A percentile compares a stretch with the other conserved stretches of the same genome.
Conservation (phyloP, 257 asterid genomes). For the Penstemon barbatus region DNA sequence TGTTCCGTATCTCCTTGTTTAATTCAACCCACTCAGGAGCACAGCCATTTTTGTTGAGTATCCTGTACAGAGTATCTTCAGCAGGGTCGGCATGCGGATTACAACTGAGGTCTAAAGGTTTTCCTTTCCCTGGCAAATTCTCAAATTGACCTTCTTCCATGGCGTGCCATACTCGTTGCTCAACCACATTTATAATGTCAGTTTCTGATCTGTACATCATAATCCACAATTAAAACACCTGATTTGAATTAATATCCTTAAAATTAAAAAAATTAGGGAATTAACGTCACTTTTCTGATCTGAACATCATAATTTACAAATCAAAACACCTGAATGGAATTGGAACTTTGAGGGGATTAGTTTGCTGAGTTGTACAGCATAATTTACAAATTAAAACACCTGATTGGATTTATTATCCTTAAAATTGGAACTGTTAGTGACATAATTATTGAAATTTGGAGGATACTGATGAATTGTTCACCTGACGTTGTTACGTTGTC, state of each 20-base stretch:
- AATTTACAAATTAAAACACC: neutral
- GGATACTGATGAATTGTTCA: conserved; percentile 5
- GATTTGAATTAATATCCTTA: conserved; percentile 11
- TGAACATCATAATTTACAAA: neutral
- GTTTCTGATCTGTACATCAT: conserved; percentile 72
- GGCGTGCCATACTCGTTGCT: conserved; percentile 81
- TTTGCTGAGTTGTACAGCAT: neutral
- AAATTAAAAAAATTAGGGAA: neutral
- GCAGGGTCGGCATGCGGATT: conserved; percentile 91
- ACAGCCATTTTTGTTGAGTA: conserved; percentile 75
- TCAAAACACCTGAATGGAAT: neutral
- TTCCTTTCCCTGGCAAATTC: conserved; percentile 83
- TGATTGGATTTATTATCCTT: too few species aligned
- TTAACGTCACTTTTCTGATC: neutral
- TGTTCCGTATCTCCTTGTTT: conserved; percentile 73
- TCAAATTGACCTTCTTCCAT: conserved; percentile 96
- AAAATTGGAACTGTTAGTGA: neutral
- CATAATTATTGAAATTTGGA: neutral
- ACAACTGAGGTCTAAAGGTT: conserved; percentile 69
- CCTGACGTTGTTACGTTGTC: conserved; percentile 79
- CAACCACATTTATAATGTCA: conserved; percentile 75
- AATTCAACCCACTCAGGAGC: conserved; percentile 96
- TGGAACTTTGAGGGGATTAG: neutral
- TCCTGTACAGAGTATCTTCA: conserved; percentile 80
- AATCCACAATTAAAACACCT: neutral